These are phyloP conservation scores for Fusarium pilosicola DNA, from an alignment of 2,329 filamentous ascomycete species.

Conservation along the genomic window DNA sequence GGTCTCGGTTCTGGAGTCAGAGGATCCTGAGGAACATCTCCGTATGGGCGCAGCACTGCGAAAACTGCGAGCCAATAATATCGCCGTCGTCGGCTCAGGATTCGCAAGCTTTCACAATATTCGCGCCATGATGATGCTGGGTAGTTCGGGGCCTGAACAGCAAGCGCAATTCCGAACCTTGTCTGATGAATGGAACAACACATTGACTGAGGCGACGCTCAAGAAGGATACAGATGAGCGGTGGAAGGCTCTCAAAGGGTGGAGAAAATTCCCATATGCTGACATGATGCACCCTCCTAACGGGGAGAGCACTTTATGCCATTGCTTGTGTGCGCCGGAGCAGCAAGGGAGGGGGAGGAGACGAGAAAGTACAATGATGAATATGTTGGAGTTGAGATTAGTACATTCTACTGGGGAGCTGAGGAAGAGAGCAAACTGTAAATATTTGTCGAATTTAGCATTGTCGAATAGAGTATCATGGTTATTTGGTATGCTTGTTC, in stretches of 20 bases:
- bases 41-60: constrained; percentile 64
- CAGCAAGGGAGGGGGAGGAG: constrained; percentile 56
- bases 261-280: constrained; percentile 59
- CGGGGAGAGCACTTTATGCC: constrained; percentile 70
- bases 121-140: constrained; percentile 55
- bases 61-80: constrained; percentile 59
- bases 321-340: constrained; percentile 65
- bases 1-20: constrained; percentile 63
- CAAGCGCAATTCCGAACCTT: constrained; percentile 40
- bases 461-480: not conserved
- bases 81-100: constrained; percentile 69
- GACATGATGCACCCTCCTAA: constrained; percentile 64
- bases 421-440: constrained; percentile 34
- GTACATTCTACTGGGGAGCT: constrained; percentile 65
- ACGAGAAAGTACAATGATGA: constrained; percentile 60
- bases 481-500: constrained; percentile 24
- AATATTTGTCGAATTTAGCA: not conserved
- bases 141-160: constrained; percentile 33
- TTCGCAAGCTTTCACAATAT: constrained; percentile 69
- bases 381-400: constrained; percentile 60
- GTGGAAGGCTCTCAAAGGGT: constrained; percentile 54
- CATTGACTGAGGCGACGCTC: constrained; percentile 54
- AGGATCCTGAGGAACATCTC: constrained; percentile 60
- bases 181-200: constrained; percentile 57
- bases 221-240: constrained; percentile 50